Evolutionary conservation across 2,329 filamentous ascomycete species (phyloP).

Genomic region (Magnaporthiopsis rhizophila): DNA sequence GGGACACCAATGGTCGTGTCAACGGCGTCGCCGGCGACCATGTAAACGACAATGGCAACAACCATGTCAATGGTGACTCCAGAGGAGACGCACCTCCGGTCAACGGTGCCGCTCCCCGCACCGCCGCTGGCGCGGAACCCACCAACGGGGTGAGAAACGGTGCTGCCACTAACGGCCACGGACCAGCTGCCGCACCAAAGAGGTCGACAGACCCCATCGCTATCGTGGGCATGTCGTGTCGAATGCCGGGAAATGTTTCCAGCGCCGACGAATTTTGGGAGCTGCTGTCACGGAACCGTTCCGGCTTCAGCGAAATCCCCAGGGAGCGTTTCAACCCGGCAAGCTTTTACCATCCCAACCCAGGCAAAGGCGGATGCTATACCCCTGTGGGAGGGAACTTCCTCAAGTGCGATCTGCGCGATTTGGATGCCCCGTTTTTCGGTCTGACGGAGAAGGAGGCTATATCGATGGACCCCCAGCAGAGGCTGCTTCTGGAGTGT

Average conservation of each 20-base stretch:
- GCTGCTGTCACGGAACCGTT: constrained; percentile 30
- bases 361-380: constrained; percentile 31
- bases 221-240: constrained; percentile 39
- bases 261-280: constrained; percentile 37
- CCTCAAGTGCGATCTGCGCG: constrained; percentile 35
- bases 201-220: constrained; percentile 29
- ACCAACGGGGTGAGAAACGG: background rate
- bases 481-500: constrained; percentile 42
- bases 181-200: constrained; percentile 7
- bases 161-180: constrained; percentile 6
- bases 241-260: constrained; percentile 34
- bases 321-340: constrained; percentile 37
- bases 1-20: constrained; percentile 17
- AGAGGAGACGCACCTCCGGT: constrained; percentile 7
- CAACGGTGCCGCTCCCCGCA: constrained; percentile 1
- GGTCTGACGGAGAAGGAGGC: constrained; percentile 28
- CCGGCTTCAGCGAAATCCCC: constrained; percentile 33
- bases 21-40: constrained; percentile 15
- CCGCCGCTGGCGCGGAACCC: constrained; percentile 8
- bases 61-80: constrained; percentile 11
- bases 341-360: constrained; percentile 32
- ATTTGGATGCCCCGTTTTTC: constrained; percentile 46
- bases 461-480: constrained; percentile 37
- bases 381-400: constrained; percentile 32
- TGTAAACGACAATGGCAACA: constrained; percentile 11